phyloP scores from a whole-genome alignment of 768 basidiomycete genomes.

The Auricularia sp. region DNA sequence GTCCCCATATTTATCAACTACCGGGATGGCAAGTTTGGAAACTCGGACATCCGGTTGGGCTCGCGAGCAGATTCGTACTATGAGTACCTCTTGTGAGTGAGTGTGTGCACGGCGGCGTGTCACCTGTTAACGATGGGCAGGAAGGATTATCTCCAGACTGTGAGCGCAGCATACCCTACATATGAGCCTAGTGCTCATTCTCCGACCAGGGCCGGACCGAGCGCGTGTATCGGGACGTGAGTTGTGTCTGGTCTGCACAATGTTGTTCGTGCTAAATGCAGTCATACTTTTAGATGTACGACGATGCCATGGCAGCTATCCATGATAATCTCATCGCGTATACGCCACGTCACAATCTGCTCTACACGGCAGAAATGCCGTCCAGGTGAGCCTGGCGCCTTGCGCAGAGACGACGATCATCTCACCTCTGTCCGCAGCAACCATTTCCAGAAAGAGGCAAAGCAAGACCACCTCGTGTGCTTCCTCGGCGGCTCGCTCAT shows the following conservation, averaged over 20 bases:
- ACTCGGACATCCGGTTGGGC: constrained; percentile 74
- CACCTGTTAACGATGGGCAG: constrained; percentile 14
- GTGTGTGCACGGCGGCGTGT: background rate
- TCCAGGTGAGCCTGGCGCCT: constrained; percentile 37
- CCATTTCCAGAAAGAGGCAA: constrained; percentile 19
- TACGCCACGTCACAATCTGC: constrained; percentile 47
- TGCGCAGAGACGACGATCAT: constrained; percentile 11
- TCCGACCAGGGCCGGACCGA: constrained; percentile 50
- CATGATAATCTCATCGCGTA: constrained; percentile 62
- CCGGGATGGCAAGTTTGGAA: constrained; percentile 44
- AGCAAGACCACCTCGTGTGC: constrained; percentile 94
- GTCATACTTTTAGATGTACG: constrained; percentile 63
- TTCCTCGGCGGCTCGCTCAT: constrained; percentile 90
- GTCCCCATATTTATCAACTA: constrained; percentile 81
- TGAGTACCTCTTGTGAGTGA: constrained; percentile 70
- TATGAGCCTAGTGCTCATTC: background rate
- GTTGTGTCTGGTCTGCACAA: constrained; percentile 12
- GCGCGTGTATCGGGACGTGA: constrained; percentile 62
- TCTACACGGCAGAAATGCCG: constrained; percentile 75
- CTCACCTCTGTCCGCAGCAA: background rate
- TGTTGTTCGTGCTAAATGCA: background rate
- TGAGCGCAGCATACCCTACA: constrained; percentile 19
- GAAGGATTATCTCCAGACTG: constrained; percentile 80
- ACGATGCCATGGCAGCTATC: constrained; percentile 73
- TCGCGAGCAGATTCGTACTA: constrained; percentile 92